Conservation (phyloP, 2,329 filamentous ascomycete species). For the Periconia sp. region DNA sequence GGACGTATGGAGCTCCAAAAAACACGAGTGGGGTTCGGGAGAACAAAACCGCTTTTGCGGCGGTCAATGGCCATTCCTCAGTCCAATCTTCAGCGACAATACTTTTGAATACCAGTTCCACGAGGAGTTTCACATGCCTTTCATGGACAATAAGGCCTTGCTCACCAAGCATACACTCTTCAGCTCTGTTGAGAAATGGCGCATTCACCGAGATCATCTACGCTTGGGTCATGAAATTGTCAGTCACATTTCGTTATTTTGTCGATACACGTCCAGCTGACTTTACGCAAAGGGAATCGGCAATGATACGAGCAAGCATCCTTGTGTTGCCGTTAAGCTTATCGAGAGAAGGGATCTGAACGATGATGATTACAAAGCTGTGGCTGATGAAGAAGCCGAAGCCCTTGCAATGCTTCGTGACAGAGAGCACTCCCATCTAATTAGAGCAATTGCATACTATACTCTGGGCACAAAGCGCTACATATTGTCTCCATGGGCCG, state of each 20-base stretch:
- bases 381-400: conserved; percentile 4
- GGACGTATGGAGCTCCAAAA: conserved; percentile 1
- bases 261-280: background rate
- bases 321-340: conserved; percentile 14
- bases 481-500: conserved; percentile 19
- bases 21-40: background rate
- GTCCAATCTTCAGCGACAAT: conserved; percentile 10
- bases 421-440: conserved; percentile 10
- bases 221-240: background rate
- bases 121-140: conserved; percentile 6
- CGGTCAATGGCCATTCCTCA: conserved; percentile 15
- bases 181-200: conserved; percentile 12
- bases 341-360: background rate
- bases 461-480: conserved; percentile 7
- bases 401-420: conserved; percentile 8
- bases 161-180: conserved; percentile 7
- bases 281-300: background rate
- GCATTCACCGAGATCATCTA: conserved; percentile 15
- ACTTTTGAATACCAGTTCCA: conserved; percentile 8
- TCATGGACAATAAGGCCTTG: conserved; percentile 1
- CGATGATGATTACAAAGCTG: conserved; percentile 1
- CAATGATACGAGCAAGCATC: conserved; percentile 5
- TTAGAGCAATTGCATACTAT: conserved; percentile 15
- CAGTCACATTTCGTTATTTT: background rate
- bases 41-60: background rate